Base-by-base conservation (phyloP, 108 stramenopile genomes). In the Skeletonema grethae region DNA sequence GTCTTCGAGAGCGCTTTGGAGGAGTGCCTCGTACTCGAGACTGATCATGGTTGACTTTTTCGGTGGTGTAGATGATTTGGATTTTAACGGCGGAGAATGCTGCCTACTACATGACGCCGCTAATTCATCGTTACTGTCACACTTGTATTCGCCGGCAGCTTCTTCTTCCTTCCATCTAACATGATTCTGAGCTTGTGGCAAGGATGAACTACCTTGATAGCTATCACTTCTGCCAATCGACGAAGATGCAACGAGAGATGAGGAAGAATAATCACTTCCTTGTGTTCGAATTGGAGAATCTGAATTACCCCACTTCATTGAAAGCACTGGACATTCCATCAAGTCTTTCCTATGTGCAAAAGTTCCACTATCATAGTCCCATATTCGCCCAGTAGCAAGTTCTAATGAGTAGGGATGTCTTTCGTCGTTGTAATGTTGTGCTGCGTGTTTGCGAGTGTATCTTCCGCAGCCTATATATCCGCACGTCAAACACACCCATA, bases 401-500 rank as follows among this genome's bases (percentile, higher is more conserved):
- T 99, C 97, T 46, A 99, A 70, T 43, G 95, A 94, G 73, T 84
- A 99, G 7, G 95, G 93, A 87, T 99, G 98, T 25, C 87, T 74
- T 12, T 84, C 88, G 24, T 83, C 58, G 30, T 68, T 70, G 79
- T 89, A 97, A 82, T 99, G 98, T 22, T 84, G 69, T 31, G 79
- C 86, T 15, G 96, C 89, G 75, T 99, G 98, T 57, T 80, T 84
- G 41, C 84, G 87, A 32, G 95, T 86, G 73, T 97, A 96, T 34
- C 98, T 90, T 34, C 98, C 98, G 72, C 98, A 99, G 7, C 97
- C 96, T n/a, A 97, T 86, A 56, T 84, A 76, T 7, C 97, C 97
- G 69, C 98, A 99, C 7, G 97, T 94, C 36, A 99, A 73, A 76
- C 98, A 99, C 0, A 96, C 91, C 97, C 97, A 98, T 1, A 98